A percentile compares a stretch with the other conserved stretches of the same genome.
These are phyloP conservation scores for Fusarium gaditjirri DNA, from an alignment of 2,329 filamentous ascomycete genomes.

Conservation along the genomic window DNA sequence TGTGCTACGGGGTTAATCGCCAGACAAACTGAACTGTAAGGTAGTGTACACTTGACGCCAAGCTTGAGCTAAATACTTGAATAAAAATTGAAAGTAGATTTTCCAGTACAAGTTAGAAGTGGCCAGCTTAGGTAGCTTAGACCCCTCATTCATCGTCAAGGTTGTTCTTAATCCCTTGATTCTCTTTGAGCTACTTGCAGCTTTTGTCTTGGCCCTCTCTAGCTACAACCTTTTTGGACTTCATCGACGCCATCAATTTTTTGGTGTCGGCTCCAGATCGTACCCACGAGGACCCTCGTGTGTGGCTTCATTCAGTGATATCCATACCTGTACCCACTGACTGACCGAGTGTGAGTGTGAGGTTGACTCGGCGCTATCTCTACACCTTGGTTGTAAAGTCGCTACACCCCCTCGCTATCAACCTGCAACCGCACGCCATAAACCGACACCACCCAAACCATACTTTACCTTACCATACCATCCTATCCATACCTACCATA, in stretches of 20 bases:
- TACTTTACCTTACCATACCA: not conserved
- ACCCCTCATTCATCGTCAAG: constrained; percentile 29
- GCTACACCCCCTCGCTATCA: constrained; percentile 34
- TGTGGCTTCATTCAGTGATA: constrained; percentile 13
- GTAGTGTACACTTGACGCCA: constrained; percentile 22
- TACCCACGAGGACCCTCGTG: constrained; percentile 25
- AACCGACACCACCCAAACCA: constrained; percentile 38
- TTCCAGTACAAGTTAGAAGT: not conserved
- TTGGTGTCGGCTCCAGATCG: constrained; percentile 35
- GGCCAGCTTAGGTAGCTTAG: constrained; percentile 12
- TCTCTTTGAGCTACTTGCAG: constrained; percentile 33
- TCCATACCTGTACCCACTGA: constrained; percentile 17
- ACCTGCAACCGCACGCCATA: constrained; percentile 39
- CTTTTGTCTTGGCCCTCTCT: constrained; percentile 25
- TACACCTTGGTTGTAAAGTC: constrained; percentile 29
- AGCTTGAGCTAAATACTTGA: constrained; percentile 12
- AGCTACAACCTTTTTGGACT: constrained; percentile 34
- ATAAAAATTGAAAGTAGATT: constrained; percentile 6
- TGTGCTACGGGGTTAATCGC: constrained; percentile 24
- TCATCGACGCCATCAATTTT: constrained; percentile 37
- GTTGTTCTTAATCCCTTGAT: constrained; percentile 21
- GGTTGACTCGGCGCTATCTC: constrained; percentile 29
- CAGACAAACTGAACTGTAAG: constrained; percentile 13
- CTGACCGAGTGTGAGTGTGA: constrained; percentile 6
- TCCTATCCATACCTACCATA: not conserved